These are phyloP conservation scores for Grosmannia penicillata DNA, from an alignment of 2,329 filamentous ascomycete species.

Conservation along the genomic window DNA sequence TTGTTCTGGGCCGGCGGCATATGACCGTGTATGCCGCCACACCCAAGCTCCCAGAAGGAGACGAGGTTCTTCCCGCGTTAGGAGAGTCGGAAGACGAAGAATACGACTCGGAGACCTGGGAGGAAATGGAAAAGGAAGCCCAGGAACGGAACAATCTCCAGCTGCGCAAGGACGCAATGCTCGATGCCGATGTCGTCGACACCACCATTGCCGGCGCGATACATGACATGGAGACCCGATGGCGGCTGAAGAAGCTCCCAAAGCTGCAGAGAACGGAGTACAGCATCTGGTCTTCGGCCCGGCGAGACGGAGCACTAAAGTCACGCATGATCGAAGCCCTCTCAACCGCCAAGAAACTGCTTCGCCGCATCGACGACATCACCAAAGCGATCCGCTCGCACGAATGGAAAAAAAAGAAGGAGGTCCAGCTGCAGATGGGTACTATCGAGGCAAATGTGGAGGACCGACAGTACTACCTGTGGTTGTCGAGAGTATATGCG, in stretches of 20 bases:
- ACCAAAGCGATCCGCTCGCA: conserved; percentile 32
- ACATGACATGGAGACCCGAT: conserved; percentile 34
- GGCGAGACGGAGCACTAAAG: conserved; percentile 23
- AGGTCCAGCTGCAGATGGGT: conserved; percentile 39
- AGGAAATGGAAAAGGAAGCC: conserved; percentile 45
- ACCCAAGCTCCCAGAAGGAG: conserved; percentile 8
- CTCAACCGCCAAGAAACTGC: conserved; percentile 24
- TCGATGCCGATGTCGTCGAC: conserved; percentile 29
- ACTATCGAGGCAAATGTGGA: conserved; percentile 51
- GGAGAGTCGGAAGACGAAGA: conserved; percentile 31
- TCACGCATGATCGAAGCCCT: conserved; percentile 28
- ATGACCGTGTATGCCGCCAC: neutral
- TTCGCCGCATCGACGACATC: conserved; percentile 39
- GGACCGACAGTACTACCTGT: conserved; percentile 38
- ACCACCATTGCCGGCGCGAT: conserved; percentile 40
- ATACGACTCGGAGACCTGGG: conserved; percentile 20
- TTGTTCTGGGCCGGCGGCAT: conserved; percentile 7
- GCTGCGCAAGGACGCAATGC: conserved; percentile 18
- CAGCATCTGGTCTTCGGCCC: conserved; percentile 44
- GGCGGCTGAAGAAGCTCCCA: conserved; percentile 43
- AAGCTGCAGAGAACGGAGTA: conserved; percentile 41
- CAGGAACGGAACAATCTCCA: conserved; percentile 17
- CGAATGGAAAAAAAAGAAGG: conserved; percentile 34
- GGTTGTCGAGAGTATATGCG: conserved; percentile 23
- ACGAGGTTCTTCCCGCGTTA: conserved; percentile 19